Conservation (phyloP, 2,329 filamentous ascomycete genomes). For the Microascus cirrosus region DNA sequence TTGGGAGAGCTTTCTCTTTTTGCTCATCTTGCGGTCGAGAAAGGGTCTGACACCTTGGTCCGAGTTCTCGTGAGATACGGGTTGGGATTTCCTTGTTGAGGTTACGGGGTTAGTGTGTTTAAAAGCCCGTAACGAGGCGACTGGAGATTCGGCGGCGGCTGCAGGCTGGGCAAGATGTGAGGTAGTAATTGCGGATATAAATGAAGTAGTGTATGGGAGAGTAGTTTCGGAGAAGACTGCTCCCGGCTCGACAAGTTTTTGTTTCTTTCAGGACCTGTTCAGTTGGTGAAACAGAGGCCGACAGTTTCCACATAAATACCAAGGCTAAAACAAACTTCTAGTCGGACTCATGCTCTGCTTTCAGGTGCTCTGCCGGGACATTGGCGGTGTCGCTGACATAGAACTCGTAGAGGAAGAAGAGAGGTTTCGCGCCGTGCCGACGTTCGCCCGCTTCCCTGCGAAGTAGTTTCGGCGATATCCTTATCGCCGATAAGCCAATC, state of each 20-base stretch:
- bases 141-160: no score
- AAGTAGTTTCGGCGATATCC: neutral
- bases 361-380: no score
- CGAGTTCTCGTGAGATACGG: no score
- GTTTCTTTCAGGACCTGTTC: no score
- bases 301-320: no score
- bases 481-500: neutral
- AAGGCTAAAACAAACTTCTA: no score
- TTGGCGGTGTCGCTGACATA: no score
- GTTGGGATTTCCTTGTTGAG: neutral
- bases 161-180: no score
- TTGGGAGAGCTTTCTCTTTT: slow-evolving; percentile 29
- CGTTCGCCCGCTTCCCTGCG: neutral
- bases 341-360: no score
- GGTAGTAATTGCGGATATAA: neutral
- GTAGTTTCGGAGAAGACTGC: no score
- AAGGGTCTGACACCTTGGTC: neutral
- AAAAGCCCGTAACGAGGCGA: neutral
- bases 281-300: no score
- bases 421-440: neutral
- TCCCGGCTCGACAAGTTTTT: no score
- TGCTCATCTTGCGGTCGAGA: slow-evolving; percentile 17
- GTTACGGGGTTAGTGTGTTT: neutral
- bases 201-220: neutral
- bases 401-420: neutral